Evolutionary conservation across 2,329 filamentous ascomycete species (phyloP).

Genomic region (Fusarium dimerum): DNA sequence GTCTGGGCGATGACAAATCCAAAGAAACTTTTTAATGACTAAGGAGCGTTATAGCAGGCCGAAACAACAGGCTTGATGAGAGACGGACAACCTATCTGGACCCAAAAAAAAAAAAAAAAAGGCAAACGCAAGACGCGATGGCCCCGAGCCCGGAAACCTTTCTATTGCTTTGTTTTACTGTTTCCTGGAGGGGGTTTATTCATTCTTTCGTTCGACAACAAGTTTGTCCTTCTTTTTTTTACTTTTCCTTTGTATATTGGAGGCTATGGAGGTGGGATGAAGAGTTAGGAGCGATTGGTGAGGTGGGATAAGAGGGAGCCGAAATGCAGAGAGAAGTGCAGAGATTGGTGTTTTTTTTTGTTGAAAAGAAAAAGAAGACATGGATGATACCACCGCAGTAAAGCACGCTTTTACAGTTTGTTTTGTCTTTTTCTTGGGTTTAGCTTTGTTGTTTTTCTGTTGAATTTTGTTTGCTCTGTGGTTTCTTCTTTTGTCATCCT

Average conservation of each 20-base stretch:
- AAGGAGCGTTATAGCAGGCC: constrained; percentile 22
- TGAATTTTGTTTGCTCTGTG: constrained; percentile 16
- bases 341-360: constrained; percentile 31
- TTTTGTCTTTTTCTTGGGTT: constrained; percentile 18
- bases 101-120: too few species aligned
- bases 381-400: constrained; percentile 46
- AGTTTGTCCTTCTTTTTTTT: constrained; percentile 21
- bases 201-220: constrained; percentile 10
- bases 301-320: constrained; percentile 2
- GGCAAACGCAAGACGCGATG: constrained; percentile 30
- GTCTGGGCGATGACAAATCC: constrained; percentile 16
- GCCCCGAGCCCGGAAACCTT: not conserved
- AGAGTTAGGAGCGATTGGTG: constrained; percentile 1
- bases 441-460: constrained; percentile 6
- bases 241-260: not conserved
- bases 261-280: constrained; percentile 9
- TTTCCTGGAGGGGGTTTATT: not conserved
- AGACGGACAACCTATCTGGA: constrained; percentile 26
- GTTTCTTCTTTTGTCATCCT: constrained; percentile 19
- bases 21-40: constrained; percentile 23
- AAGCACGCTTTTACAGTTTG: constrained; percentile 35
- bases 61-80: constrained; percentile 25
- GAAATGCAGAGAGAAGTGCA: constrained; percentile 18
- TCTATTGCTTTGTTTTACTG: constrained; percentile 18
- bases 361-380: constrained; percentile 30